phyloP scores from a whole-genome alignment of 768 basidiomycete species.

The Lentinula sp. region DNA sequence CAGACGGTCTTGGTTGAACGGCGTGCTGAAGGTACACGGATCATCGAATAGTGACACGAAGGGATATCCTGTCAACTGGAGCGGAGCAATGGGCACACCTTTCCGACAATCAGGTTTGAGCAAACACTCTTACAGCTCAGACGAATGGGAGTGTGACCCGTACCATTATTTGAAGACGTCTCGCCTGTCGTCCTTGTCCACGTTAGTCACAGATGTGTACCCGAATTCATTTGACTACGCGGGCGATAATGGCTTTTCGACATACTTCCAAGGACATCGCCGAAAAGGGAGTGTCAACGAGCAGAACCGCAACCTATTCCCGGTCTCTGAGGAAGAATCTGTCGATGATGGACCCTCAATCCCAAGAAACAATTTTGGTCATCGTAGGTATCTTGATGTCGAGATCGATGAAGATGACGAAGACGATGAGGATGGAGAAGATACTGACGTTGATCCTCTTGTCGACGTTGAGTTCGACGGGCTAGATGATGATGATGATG shows the following conservation, averaged over 20 bases:
- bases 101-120: neutral
- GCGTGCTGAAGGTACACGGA: neutral
- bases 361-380: neutral
- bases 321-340: constrained; percentile 1
- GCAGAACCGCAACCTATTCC: neutral
- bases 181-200: neutral
- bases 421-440: constrained; percentile 3
- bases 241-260: neutral
- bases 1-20: constrained; percentile 62
- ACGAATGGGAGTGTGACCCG: constrained; percentile 7
- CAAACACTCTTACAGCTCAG: neutral
- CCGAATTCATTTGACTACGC: constrained; percentile 3
- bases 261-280: neutral
- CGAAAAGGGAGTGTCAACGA: neutral
- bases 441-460: neutral
- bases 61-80: neutral
- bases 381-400: neutral
- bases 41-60: neutral
- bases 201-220: neutral
- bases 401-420: constrained; percentile 4
- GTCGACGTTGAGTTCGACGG: neutral
- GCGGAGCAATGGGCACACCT: constrained; percentile 1
- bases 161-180: neutral
- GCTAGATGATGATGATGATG: neutral
- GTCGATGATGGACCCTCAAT: neutral